These are phyloP conservation scores for Collybiopsis luxurians DNA, from an alignment of 768 basidiomycete species.

Conservation along the genomic window DNA sequence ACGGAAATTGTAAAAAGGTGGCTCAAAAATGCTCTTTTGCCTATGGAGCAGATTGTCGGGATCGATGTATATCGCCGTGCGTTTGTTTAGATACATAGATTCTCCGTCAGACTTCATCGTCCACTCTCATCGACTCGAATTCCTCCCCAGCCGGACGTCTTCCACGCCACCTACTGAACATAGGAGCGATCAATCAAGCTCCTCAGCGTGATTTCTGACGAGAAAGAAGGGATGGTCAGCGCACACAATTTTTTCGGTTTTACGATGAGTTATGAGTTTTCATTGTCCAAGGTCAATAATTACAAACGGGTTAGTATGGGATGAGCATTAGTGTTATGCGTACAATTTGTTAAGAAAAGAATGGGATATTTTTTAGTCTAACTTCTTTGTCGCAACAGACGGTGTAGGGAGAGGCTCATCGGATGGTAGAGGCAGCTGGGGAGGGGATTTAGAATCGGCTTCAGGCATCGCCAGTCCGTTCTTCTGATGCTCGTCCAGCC, in stretches of 20 bases:
- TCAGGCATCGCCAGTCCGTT: constrained; percentile 35
- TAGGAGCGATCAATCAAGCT: too few relatives aligned
- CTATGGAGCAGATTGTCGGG: constrained; percentile 55
- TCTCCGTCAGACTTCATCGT: too few relatives aligned
- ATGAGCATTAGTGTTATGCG: background rate
- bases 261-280: constrained; percentile 14
- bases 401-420: constrained; percentile 49
- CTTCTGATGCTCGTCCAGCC: constrained; percentile 81
- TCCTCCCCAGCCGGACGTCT: too few relatives aligned
- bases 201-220: too few relatives aligned
- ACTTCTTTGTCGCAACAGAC: constrained; percentile 39
- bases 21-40: constrained; percentile 54
- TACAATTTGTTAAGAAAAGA: constrained; percentile 6
- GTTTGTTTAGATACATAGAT: constrained; percentile 39
- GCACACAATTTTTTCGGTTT: background rate
- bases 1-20: constrained; percentile 74
- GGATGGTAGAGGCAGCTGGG: constrained; percentile 37
- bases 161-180: too few relatives aligned
- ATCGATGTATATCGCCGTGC: constrained; percentile 61
- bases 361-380: constrained; percentile 26
- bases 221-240: too few relatives aligned
- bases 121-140: too few relatives aligned
- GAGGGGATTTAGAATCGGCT: constrained; percentile 51
- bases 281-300: background rate
- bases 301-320: background rate